Evolutionary conservation across 331 rosid genomes (phyloP), one percentile per base, ranked within the genome.

Genomic region (Erythrophleum ivorense): DNA sequence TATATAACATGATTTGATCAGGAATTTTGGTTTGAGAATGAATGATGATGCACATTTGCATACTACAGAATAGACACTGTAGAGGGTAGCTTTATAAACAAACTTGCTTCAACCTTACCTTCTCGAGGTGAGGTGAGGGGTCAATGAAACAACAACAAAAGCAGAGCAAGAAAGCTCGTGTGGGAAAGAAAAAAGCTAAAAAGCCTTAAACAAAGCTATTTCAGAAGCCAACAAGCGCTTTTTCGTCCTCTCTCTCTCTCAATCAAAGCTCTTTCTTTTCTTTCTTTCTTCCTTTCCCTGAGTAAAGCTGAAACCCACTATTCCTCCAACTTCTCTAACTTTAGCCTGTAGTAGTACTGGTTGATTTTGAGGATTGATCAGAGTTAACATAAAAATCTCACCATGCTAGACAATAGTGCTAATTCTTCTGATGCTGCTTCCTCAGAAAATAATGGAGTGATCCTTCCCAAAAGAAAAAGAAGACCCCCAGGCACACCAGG

Each of bases 401-500:
- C 71, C 71, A 65, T 65, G 71, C 71, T 65, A 15, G 48, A 65
- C 48, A 34, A 3, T 38, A 34, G 48, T 65, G 71, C 71, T 16
- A 65, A 65, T 38, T 65, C 71, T 38, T 65, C 71, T 65, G 71
- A 65, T 65, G 71, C 71, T 10, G 71, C 71, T 65, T 65, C 71
- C 71, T 65, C 71, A 36, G 48, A 65, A 65, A 34, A 65, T 65
- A 90, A 92, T 87, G 97, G 91, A 9, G 78, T 66, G 7, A 68
- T 71, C 8, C 49, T 75, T 15, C 84, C 84, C 92, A 95, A 91
- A 87, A 86, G 98, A 78, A 95, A 90, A 86, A 80, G 98, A 88
- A 87, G 97, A 82, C 98, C 98, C 2, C 93, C 98, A 7, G 98
- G 98, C 75, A 95, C 98, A 48, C 98, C 98, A 43, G 98, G 98